Evolutionary conservation across 2,329 filamentous ascomycete genomes (phyloP).

Genomic region (Beauveria rudraprayagi): DNA sequence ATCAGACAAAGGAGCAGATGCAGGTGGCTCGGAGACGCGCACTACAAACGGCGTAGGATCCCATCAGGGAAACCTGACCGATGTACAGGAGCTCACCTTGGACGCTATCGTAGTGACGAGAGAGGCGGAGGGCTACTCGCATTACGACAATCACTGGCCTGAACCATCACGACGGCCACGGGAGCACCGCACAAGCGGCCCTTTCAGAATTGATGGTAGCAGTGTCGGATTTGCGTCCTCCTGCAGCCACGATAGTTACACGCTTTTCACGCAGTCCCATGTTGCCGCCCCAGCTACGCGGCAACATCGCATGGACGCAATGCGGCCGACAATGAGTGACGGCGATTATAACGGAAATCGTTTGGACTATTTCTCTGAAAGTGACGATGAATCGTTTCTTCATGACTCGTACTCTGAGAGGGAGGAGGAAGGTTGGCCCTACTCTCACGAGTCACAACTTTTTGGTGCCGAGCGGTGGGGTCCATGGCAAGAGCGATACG

Average conservation of each 20-base stretch:
- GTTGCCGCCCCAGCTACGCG: neutral
- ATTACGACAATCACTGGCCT: neutral
- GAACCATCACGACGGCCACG: slow-evolving; percentile 2
- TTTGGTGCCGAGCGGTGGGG: neutral
- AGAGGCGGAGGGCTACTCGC: neutral
- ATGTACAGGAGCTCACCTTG: neutral
- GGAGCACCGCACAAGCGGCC: neutral
- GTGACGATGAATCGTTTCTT: neutral
- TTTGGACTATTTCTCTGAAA: neutral
- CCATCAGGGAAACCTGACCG: neutral
- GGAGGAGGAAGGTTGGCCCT: neutral
- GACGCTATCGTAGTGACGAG: neutral
- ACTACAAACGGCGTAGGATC: neutral
- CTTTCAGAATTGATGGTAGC: neutral
- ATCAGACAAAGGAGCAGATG: neutral
- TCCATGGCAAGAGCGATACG: neutral
- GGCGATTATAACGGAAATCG: neutral
- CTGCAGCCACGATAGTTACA: neutral
- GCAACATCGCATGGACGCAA: neutral
- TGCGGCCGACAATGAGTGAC: neutral
- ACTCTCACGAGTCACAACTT: neutral
- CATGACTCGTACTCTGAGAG: neutral
- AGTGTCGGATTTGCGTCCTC: neutral
- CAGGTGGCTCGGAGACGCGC: neutral
- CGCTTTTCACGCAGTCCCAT: neutral